phyloP scores from a whole-genome alignment of 306 rosid genomes.

The Fagus sylvatica region DNA sequence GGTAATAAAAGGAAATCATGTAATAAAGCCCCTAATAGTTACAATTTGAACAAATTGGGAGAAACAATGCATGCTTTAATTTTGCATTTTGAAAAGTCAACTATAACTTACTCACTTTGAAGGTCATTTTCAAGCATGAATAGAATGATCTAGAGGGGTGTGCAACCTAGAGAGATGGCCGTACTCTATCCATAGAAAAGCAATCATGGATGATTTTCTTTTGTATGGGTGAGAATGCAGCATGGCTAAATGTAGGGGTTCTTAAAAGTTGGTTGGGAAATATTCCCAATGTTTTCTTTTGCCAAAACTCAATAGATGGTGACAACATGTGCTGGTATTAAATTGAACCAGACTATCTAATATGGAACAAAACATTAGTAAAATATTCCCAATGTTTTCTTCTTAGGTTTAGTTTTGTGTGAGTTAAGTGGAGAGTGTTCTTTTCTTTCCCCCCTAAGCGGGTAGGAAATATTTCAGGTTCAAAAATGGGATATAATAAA shows the following conservation, averaged over 20 bases:
- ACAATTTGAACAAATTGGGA: not conserved
- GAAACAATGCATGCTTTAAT: not conserved
- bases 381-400: not conserved
- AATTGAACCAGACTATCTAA: too few relatives aligned
- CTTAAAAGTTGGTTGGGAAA: slow-evolving; percentile 1
- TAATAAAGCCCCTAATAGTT: not conserved
- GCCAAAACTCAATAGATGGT: not conserved
- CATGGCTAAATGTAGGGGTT: not conserved
- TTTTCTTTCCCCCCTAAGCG: not conserved
- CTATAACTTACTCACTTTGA: not conserved
- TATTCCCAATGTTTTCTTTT: not conserved
- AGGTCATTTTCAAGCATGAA: not conserved
- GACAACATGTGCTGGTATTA: too few relatives aligned
- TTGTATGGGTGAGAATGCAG: slow-evolving; percentile 3
- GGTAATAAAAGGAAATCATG: not conserved
- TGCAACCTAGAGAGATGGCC: too few relatives aligned
- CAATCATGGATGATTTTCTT: not conserved
- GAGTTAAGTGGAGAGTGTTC: not conserved
- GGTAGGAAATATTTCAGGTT: not conserved
- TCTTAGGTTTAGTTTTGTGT: slow-evolving; percentile 8
- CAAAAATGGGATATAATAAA: not conserved
- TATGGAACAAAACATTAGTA: too few relatives aligned
- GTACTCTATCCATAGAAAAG: not conserved
- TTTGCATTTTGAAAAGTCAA: not conserved
- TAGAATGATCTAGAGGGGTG: too few relatives aligned